Evolutionary conservation across 371 early-diverging fungal species (phyloP).

Genomic region (Batrachochytrium dendrobatidis): DNA sequence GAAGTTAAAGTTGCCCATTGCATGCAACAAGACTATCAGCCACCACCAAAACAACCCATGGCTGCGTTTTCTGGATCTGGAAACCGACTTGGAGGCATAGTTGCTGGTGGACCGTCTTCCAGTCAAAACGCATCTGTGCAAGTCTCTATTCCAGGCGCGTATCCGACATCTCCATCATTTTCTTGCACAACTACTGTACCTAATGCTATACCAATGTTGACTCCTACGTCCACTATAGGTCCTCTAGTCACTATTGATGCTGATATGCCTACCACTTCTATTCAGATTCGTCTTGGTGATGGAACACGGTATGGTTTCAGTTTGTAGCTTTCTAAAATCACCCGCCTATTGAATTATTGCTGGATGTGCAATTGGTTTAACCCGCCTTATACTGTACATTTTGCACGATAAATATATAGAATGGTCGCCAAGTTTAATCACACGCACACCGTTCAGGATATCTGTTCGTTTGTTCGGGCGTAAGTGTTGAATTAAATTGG

Average conservation of each 20-base stretch:
- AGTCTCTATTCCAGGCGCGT: slow-evolving; percentile 13
- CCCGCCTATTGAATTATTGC: not conserved
- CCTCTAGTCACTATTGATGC: slow-evolving; percentile 57
- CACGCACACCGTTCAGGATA: slow-evolving; percentile 79
- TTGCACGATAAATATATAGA: slow-evolving; percentile 39
- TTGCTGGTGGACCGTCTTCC: slow-evolving; percentile 7
- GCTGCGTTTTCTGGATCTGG: slow-evolving; percentile 75
- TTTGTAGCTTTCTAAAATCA: not conserved
- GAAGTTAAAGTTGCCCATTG: slow-evolving; percentile 79
- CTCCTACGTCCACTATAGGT: no score
- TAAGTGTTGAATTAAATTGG: no score
- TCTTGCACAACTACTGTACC: slow-evolving; percentile 27
- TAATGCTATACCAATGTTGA: no score
- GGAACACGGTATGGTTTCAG: slow-evolving; percentile 50
- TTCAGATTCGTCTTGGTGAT: slow-evolving; percentile 88
- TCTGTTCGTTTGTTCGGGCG: slow-evolving; percentile 64
- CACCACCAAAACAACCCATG: slow-evolving; percentile 56
- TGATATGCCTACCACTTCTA: slow-evolving; percentile 67
- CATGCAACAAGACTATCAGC: slow-evolving; percentile 77
- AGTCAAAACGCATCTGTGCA: not conserved
- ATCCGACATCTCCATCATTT: slow-evolving; percentile 36
- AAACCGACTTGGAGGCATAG: slow-evolving; percentile 57
- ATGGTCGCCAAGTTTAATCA: slow-evolving; percentile 83
- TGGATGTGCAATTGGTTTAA: not conserved
- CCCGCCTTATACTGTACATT: not conserved